These are phyloP conservation scores for Chloromonas sp. DNA, from an alignment of 163 green algal species.

Conservation along the genomic window DNA sequence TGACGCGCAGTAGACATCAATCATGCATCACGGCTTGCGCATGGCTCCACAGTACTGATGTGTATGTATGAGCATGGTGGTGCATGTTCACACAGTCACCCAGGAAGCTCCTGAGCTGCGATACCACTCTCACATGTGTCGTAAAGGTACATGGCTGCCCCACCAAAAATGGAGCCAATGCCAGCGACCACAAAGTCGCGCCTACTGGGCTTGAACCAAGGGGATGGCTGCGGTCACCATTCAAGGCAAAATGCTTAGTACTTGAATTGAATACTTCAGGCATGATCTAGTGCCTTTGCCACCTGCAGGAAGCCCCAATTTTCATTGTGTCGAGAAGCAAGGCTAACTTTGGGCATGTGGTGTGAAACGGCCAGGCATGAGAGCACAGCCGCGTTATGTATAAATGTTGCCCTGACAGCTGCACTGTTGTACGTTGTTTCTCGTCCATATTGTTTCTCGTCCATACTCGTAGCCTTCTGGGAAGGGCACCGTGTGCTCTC, in stretches of 20 bases:
- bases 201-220: conserved; percentile 38
- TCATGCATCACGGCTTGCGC: no score
- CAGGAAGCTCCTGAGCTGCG: background rate
- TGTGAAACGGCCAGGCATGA: no score
- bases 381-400: no score
- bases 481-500: background rate
- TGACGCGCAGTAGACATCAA: no score
- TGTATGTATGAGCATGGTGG: background rate
- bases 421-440: no score
- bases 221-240: conserved; percentile 3
- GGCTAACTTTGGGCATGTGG: no score
- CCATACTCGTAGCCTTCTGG: no score
- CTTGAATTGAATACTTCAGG: background rate
- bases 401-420: no score
- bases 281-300: background rate
- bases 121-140: conserved; percentile 42
- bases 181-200: conserved; percentile 47
- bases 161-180: conserved; percentile 48
- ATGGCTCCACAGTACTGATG: background rate
- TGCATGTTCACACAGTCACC: background rate
- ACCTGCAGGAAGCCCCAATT: background rate
- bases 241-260: background rate
- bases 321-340: no score
- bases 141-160: conserved; percentile 50
- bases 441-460: no score